Conservation (phyloP, 352 stramenopile genomes). For the Phytophthora pistaciae region DNA sequence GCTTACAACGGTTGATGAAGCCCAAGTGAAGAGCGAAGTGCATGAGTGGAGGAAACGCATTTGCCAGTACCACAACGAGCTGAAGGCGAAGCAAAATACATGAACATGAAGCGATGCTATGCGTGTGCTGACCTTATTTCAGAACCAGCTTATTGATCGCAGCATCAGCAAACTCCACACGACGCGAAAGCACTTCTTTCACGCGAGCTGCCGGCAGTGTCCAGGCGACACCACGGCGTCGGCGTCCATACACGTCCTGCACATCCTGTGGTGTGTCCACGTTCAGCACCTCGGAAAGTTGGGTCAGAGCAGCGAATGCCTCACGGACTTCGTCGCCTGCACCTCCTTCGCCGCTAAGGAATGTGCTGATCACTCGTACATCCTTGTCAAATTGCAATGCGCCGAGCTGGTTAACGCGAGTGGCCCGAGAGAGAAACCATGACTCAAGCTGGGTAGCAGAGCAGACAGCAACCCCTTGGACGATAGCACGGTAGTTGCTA, state of each 20-base stretch:
- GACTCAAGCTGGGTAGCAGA: conserved; percentile 66
- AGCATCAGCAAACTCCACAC: conserved; percentile 80
- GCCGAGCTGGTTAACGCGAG: conserved; percentile 83
- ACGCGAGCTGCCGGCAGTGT: conserved; percentile 69
- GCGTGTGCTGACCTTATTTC: conserved; percentile 21
- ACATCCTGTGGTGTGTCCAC: conserved; percentile 81
- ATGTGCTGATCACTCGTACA: conserved; percentile 71
- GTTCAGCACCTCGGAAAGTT: conserved; percentile 77
- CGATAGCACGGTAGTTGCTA: conserved; percentile 65
- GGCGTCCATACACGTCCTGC: conserved; percentile 76
- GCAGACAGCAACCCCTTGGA: conserved; percentile 51
- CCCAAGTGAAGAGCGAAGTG: conserved; percentile 61
- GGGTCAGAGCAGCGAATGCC: conserved; percentile 65
- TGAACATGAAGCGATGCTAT: neutral
- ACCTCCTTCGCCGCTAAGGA: conserved; percentile 60
- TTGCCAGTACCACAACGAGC: conserved; percentile 18
- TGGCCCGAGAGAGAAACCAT: conserved; percentile 66
- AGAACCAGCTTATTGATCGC: conserved; percentile 74
- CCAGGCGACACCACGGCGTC: conserved; percentile 74
- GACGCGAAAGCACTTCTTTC: conserved; percentile 79
- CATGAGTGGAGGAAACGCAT: conserved; percentile 67
- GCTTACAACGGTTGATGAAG: conserved; percentile 71
- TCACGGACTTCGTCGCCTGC: conserved; percentile 61
- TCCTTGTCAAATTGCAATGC: conserved; percentile 91
- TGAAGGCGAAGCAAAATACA: conserved; percentile 6